Conservation (phyloP, 345 rosid species). For the Physaria fendleri region DNA sequence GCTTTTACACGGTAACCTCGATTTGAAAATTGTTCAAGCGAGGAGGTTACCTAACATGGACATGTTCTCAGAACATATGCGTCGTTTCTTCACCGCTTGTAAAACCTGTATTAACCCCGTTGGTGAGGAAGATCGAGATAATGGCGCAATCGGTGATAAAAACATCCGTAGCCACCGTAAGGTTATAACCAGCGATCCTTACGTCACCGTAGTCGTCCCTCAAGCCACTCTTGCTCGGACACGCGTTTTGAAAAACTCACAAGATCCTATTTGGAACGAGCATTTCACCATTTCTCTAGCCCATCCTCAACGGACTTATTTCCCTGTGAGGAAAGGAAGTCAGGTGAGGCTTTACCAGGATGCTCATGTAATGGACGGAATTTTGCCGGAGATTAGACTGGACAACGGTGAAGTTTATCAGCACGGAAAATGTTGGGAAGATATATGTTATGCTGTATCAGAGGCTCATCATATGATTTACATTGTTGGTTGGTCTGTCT, state of each 20-base stretch:
- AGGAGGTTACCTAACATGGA: slow-evolving; percentile 74
- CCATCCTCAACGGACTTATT: slow-evolving; percentile 73
- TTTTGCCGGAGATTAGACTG: slow-evolving; percentile 41
- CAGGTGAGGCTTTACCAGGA: slow-evolving; percentile 73
- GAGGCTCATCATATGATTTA: slow-evolving; percentile 97
- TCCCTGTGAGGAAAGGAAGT: slow-evolving; percentile 73
- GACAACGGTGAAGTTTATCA: slow-evolving; percentile 41
- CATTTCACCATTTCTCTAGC: slow-evolving; percentile 58
- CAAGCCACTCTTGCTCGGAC: slow-evolving; percentile 87
- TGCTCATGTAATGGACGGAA: slow-evolving; percentile 57
- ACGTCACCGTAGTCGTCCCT: slow-evolving; percentile 79
- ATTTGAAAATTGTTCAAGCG: slow-evolving; percentile 54
- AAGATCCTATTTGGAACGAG: slow-evolving; percentile 68
- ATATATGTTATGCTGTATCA: slow-evolving; percentile 70
- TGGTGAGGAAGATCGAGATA: neutral
- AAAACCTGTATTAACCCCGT: slow-evolving; percentile 19
- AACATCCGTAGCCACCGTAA: slow-evolving; percentile 31
- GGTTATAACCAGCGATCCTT: slow-evolving; percentile 75
- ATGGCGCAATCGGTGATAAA: slow-evolving; percentile 1
- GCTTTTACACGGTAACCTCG: slow-evolving; percentile 77
- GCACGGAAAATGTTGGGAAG: slow-evolving; percentile 83
- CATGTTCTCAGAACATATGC: slow-evolving; percentile 37
- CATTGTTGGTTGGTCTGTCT: slow-evolving; percentile 88
- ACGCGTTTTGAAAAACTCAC: slow-evolving; percentile 58
- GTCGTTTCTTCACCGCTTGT: slow-evolving; percentile 43